Evolutionary conservation across 1,284 basidiomycete species (phyloP), one percentile per base, ranked within the genome.

Genomic region (Heliocybe sulcata): DNA sequence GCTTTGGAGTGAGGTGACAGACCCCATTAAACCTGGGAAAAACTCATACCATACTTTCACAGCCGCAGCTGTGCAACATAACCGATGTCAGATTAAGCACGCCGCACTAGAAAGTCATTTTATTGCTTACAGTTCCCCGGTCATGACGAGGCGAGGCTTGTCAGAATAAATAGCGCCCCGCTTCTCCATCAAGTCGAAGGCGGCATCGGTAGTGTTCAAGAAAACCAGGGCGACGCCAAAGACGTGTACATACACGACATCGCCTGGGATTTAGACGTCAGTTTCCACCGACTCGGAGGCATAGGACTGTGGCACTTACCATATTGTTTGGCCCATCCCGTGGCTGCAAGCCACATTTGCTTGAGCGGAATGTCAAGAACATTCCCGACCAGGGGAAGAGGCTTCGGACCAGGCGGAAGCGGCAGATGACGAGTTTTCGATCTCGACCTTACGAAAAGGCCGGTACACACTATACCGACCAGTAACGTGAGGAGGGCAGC

Each of bases 171-270:
- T 52, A 19, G 57, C 38, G 3, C 57, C 56, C 20, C 59, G 54
- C 49, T 61, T 61, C 20, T 61, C 61, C 52, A 64, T 38, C 8
- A 64, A 42, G 22, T 61, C 61, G 31, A 53, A 49, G 31, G 58
- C 56, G 12, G 57, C 57, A n/a, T 59, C 51, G 4, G 50, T 31
- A 8, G 58, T 59, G 33, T 60, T 64, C 25, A 64, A 35, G 19
- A 62, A 52, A 23, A 52, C 33, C 29, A 52, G 20, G 26, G 29
- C 20, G 19, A 35, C 33, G 4, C 51, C 51, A 35, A 52, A 52
- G 11, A 35, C 33, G 33, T 52, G 27, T 11, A 52, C 27, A 35
- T 52, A 29, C 12, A 52, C 51, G 19, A 52, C 27, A 10, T 52
- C 51, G 27, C 51, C 51, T 52, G 33, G 12, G 27, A 4, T 16